phyloP scores from a whole-genome alignment of 257 asterid genomes.

The Leonotis leonurus region DNA sequence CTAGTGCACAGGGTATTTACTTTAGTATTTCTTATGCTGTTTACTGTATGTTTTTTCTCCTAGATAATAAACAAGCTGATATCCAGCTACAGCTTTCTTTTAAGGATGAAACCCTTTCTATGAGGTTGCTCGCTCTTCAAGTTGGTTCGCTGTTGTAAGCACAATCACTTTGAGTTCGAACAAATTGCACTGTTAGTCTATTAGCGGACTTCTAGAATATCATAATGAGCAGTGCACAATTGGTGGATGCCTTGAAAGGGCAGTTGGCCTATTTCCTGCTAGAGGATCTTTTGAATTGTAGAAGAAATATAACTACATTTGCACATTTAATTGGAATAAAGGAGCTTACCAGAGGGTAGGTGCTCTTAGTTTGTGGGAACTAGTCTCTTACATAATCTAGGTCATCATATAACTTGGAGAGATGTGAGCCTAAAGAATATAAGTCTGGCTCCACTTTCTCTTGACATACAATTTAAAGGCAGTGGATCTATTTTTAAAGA shows the following conservation, averaged over 20 bases:
- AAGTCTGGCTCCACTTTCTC: not conserved
- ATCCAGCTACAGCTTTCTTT: conserved; percentile 4
- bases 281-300: conserved; percentile 7
- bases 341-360: not conserved
- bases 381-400: not conserved
- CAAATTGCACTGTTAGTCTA: not conserved
- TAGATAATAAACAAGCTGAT: not conserved
- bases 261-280: not conserved
- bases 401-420: not conserved
- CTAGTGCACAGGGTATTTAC: conserved; percentile 67
- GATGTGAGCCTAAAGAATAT: not conserved
- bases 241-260: conserved; percentile 3
- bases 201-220: not conserved
- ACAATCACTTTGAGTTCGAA: not conserved
- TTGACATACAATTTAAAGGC: not conserved
- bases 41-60: not conserved
- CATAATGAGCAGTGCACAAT: not conserved
- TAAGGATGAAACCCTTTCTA: conserved; percentile 9
- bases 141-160: not conserved
- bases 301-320: not conserved
- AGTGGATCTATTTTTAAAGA: not conserved
- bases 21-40: conserved; percentile 17
- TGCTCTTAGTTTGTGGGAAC: not conserved
- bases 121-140: conserved; percentile 6
- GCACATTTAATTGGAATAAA: not conserved